Evolutionary conservation across 345 rosid species (phyloP).

Genomic region (Acer yangbiense): DNA sequence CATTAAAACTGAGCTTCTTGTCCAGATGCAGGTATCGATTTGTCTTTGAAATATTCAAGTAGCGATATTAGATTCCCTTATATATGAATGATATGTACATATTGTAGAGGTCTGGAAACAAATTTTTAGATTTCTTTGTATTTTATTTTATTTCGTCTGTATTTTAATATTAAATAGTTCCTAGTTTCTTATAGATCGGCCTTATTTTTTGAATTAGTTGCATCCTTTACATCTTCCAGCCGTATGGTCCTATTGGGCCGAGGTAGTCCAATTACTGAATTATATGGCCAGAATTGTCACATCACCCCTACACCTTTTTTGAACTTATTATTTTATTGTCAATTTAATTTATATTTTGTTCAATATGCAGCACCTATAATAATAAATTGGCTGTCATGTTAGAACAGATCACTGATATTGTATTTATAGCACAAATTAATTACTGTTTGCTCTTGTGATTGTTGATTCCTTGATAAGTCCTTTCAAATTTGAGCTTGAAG

Average conservation of each 20-base stretch:
- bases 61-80: conserved; percentile 1
- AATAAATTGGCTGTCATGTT: neutral
- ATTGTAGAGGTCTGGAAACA: neutral
- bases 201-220: neutral
- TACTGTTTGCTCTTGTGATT: neutral
- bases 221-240: neutral
- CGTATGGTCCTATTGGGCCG: neutral
- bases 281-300: neutral
- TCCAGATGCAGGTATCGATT: conserved; percentile 88
- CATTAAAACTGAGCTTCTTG: conserved; percentile 95
- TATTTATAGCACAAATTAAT: neutral
- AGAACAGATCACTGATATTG: neutral
- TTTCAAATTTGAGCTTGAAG: neutral
- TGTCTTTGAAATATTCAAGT: conserved; percentile 10
- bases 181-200: neutral
- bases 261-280: neutral
- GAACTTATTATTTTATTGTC: no score
- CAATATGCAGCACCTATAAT: neutral
- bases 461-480: neutral
- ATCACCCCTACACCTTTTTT: neutral
- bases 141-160: neutral
- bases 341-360: no score
- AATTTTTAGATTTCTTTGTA: neutral
- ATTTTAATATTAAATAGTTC: neutral
- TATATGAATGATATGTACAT: neutral